Evolutionary conservation across 2,329 filamentous ascomycete genomes (phyloP).

Genomic region (Beauveria scarabaeidicola): DNA sequence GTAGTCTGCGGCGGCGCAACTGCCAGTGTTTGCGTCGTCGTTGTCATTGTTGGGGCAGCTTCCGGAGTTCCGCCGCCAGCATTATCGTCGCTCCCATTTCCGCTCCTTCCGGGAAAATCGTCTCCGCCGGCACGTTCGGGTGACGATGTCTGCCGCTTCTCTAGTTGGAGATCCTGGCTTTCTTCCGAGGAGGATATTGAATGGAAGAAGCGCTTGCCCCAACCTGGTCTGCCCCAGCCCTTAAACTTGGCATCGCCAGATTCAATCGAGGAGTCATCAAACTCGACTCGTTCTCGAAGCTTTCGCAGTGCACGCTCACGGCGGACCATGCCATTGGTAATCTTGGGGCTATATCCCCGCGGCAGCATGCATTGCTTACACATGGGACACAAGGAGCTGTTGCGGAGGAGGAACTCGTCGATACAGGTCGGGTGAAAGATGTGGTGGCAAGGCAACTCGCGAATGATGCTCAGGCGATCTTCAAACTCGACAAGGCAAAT

Average conservation of each 20-base stretch:
- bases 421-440: conserved; percentile 93
- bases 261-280: conserved; percentile 29
- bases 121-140: conserved; percentile 2
- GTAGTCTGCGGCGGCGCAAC: not conserved
- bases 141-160: conserved; percentile 3
- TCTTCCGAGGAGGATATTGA: conserved; percentile 18
- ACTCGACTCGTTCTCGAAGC: conserved; percentile 44
- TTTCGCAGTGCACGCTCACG: conserved; percentile 63
- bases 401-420: conserved; percentile 68
- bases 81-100: not conserved
- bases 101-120: not conserved
- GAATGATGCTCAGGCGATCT: conserved; percentile 60
- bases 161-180: conserved; percentile 2
- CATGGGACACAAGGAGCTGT: conserved; percentile 80
- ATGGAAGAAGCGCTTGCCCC: conserved; percentile 25
- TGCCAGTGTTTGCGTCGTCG: not conserved
- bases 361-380: conserved; percentile 83
- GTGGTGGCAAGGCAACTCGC: conserved; percentile 81
- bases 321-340: conserved; percentile 82
- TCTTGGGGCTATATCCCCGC: conserved; percentile 52
- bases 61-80: not conserved
- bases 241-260: conserved; percentile 27
- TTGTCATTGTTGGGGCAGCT: not conserved
- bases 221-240: conserved; percentile 20
- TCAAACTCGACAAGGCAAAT: conserved; percentile 83